These are phyloP conservation scores for Agapanthus africanus DNA, from an alignment of 106 monocot genomes.

Conservation along the genomic window DNA sequence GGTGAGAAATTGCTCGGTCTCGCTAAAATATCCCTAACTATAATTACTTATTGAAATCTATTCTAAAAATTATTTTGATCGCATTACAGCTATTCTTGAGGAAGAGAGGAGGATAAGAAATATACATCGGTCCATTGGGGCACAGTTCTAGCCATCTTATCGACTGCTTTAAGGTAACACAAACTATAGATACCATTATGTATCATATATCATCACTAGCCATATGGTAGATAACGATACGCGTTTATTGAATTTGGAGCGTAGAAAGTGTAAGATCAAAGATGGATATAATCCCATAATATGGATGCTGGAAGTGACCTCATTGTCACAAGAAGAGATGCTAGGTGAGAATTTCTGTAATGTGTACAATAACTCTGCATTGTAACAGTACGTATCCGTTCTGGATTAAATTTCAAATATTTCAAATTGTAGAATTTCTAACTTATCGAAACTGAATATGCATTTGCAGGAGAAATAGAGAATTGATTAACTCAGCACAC, in stretches of 20 bases:
- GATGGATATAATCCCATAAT: conserved; percentile 41
- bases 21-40: no score
- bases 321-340: conserved; percentile 26
- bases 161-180: conserved; percentile 10
- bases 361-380: conserved; percentile 27
- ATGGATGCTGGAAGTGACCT: conserved; percentile 44
- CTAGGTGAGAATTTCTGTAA: conserved; percentile 33
- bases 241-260: no score
- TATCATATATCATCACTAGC: no score
- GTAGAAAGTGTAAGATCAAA: conserved; percentile 27
- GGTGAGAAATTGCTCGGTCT: no score
- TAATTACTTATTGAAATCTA: no score
- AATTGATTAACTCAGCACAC: conserved; percentile 15
- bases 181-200: neutral
- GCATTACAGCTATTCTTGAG: conserved; percentile 15
- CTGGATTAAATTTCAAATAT: no score
- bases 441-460: no score
- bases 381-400: conserved; percentile 15
- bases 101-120: conserved; percentile 17
- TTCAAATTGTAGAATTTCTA: no score
- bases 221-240: no score
- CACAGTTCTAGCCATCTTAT: conserved; percentile 4
- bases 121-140: conserved; percentile 14
- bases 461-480: conserved; percentile 22
- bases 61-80: no score